A percentile compares a stretch with the other conserved stretches of the same genome.
phyloP scores from a whole-genome alignment of 2,329 filamentous ascomycete genomes.

The Raffaelea albimanens region DNA sequence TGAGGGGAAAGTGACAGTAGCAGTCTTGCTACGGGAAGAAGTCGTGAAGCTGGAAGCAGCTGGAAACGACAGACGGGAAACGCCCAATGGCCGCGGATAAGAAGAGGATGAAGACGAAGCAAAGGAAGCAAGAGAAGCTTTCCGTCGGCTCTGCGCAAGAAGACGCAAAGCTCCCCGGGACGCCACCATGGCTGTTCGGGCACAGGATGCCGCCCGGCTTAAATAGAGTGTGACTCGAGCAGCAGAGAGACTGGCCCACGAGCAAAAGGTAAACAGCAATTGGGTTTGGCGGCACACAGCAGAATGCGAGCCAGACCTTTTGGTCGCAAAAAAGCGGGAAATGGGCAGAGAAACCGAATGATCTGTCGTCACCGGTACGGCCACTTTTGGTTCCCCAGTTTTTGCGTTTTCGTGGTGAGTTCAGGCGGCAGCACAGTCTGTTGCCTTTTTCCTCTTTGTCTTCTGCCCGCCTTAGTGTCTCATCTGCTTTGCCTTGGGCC shows the following conservation, averaged over 20 bases:
- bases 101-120: conserved; percentile 1
- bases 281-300: background rate
- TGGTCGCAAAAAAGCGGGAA: conserved; percentile 1
- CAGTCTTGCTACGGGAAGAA: background rate
- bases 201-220: background rate
- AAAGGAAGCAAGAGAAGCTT: background rate
- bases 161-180: conserved; percentile 9
- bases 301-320: background rate
- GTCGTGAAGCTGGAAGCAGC: no score
- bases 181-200: conserved; percentile 1
- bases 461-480: no score
- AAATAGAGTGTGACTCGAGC: background rate
- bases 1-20: background rate
- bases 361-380: conserved; percentile 11
- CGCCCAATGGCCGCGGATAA: no score
- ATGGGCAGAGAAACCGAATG: conserved; percentile 14
- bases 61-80: no score
- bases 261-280: background rate
- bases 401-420: background rate
- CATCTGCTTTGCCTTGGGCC: no score
- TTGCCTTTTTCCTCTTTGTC: no score
- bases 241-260: background rate
- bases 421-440: no score
- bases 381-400: conserved; percentile 4
- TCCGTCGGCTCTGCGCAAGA: conserved; percentile 15